These are phyloP conservation scores for Vigna trinervia DNA, from an alignment of 306 rosid genomes.

Conservation along the genomic window DNA sequence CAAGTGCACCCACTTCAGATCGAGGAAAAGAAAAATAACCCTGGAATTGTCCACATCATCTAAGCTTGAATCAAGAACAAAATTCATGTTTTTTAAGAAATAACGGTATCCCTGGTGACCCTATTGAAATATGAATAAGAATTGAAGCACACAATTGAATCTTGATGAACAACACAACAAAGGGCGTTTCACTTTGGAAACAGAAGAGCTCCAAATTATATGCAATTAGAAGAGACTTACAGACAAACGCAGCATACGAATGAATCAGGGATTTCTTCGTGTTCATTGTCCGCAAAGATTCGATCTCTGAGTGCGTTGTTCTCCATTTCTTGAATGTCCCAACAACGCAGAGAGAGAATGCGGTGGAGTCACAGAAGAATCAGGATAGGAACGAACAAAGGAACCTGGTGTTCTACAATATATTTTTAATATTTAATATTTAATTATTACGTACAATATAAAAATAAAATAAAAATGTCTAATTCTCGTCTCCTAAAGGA, in stretches of 20 bases:
- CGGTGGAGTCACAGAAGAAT: background rate
- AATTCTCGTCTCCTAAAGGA: no score
- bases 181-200: conserved; percentile 6
- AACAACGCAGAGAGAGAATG: conserved; percentile 24
- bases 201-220: background rate
- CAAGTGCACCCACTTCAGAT: conserved; percentile 19
- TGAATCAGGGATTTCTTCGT: conserved; percentile 58
- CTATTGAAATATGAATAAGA: conserved; percentile 16
- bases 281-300: conserved; percentile 31
- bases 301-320: conserved; percentile 42
- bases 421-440: background rate
- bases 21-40: background rate
- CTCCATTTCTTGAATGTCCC: conserved; percentile 40
- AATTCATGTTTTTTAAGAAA: background rate
- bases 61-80: background rate
- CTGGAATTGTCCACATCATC: conserved; percentile 1
- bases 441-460: background rate
- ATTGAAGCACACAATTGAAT: conserved; percentile 22
- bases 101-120: background rate
- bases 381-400: conserved; percentile 2
- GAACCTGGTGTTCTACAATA: background rate
- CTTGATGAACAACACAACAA: conserved; percentile 13
- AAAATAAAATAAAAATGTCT: background rate
- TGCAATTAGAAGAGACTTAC: conserved; percentile 50
- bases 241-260: conserved; percentile 79